These are phyloP conservation scores for Asterionellopsis glacialis DNA, from an alignment of 108 stramenopile species.

Conservation along the genomic window DNA sequence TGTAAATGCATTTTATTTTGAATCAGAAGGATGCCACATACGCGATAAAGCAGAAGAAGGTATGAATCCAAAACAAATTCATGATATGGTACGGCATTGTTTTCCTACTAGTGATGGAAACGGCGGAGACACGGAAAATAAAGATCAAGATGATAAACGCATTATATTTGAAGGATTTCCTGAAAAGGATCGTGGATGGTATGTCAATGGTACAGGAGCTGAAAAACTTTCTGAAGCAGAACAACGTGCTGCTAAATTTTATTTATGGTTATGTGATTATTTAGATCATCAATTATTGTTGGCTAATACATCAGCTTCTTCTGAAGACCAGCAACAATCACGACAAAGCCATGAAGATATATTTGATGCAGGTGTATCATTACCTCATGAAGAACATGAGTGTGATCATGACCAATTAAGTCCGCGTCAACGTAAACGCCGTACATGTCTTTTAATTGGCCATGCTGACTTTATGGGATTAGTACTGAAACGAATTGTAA, in stretches of 20 bases:
- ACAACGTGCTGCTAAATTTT: slow-evolving; percentile 62
- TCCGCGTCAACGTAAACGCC: slow-evolving; percentile 32
- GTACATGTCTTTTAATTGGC: slow-evolving; percentile 55
- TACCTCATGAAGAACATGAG: slow-evolving; percentile 62
- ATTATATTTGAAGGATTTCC: slow-evolving; percentile 42
- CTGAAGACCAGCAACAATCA: slow-evolving; percentile 1
- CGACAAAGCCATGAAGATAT: slow-evolving; percentile 26
- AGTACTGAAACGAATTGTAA: slow-evolving; percentile 63
- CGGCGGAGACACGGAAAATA: neutral
- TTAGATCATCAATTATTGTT: slow-evolving; percentile 45
- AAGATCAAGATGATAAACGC: neutral
- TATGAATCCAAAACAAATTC: slow-evolving; percentile 58
- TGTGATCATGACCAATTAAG: slow-evolving; percentile 39
- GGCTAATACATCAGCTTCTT: no score
- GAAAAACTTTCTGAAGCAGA: slow-evolving; percentile 65
- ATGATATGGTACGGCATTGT: slow-evolving; percentile 15
- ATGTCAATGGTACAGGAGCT: slow-evolving; percentile 45
- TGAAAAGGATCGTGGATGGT: slow-evolving; percentile 48
- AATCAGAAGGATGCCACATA: slow-evolving; percentile 68
- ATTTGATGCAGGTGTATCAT: slow-evolving; percentile 69
- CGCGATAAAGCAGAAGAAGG: slow-evolving; percentile 53
- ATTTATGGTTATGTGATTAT: slow-evolving; percentile 68
- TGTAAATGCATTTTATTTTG: slow-evolving; percentile 63
- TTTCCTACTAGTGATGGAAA: neutral
- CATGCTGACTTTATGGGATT: slow-evolving; percentile 78